These are phyloP conservation scores for Nemania diffusa DNA, from an alignment of 2,329 filamentous ascomycete species.

Conservation along the genomic window DNA sequence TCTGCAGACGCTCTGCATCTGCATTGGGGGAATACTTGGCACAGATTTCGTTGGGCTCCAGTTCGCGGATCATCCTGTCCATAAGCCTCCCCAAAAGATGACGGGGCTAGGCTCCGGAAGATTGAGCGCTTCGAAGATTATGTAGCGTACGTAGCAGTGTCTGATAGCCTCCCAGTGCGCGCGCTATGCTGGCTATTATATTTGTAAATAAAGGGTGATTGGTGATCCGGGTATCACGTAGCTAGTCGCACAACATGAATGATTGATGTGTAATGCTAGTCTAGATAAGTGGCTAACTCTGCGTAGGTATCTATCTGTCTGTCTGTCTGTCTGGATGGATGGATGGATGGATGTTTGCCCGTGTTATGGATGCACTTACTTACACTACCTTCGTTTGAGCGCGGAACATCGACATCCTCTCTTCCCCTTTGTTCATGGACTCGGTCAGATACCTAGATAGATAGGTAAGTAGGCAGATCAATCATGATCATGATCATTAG, in stretches of 20 bases:
- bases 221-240: too few relatives aligned
- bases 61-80: slow-evolving; percentile 17
- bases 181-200: too few relatives aligned
- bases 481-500: neutral
- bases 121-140: slow-evolving; percentile 9
- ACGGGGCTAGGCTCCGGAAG: slow-evolving; percentile 16
- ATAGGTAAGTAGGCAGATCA: neutral
- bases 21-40: slow-evolving; percentile 31
- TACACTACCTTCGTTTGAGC: neutral
- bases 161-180: too few relatives aligned
- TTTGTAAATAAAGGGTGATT: too few relatives aligned
- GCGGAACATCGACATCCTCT: slow-evolving; percentile 15
- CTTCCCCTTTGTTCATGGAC: neutral
- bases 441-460: too few relatives aligned
- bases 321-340: too few relatives aligned
- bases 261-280: too few relatives aligned
- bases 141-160: neutral
- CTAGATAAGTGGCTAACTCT: too few relatives aligned
- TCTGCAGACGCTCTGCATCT: slow-evolving; percentile 6
- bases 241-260: too few relatives aligned
- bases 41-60: slow-evolving; percentile 27
- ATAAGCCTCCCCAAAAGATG: slow-evolving; percentile 13
- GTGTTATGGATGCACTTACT: too few relatives aligned
- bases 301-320: too few relatives aligned
- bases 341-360: too few relatives aligned